A percentile compares a stretch with the other conserved stretches of the same genome.
These are phyloP conservation scores for Triticum turgidum DNA, from an alignment of 176 grass and related monocot genomes.

Conservation along the genomic window DNA sequence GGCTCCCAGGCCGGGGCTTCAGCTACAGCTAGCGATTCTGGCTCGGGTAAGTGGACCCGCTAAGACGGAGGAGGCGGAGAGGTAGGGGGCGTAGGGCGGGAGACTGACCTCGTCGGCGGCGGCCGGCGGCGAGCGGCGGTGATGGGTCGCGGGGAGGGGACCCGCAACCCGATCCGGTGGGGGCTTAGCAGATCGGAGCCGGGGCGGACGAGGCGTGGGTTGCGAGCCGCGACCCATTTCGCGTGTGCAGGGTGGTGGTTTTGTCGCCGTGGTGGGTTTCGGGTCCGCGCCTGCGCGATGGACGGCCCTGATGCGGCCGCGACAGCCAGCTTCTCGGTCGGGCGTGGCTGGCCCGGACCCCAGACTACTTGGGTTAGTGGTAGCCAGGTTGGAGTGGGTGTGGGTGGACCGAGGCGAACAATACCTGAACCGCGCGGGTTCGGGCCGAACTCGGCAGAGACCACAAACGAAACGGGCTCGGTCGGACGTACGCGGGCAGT, in stretches of 20 bases:
- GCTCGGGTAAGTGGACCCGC: slow-evolving; percentile 33
- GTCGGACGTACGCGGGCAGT: no score
- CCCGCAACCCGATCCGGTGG: slow-evolving; percentile 71
- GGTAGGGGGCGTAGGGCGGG: not conserved
- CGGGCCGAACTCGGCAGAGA: not conserved
- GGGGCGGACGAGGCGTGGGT: slow-evolving; percentile 25
- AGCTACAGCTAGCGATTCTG: slow-evolving; percentile 45
- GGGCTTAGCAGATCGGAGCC: slow-evolving; percentile 72
- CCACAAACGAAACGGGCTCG: not conserved
- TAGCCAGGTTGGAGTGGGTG: not conserved
- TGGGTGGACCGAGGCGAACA: not conserved
- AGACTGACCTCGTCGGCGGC: slow-evolving; percentile 47
- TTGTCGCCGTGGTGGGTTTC: slow-evolving; percentile 34
- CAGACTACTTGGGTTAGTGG: not conserved
- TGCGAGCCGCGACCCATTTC: slow-evolving; percentile 46
- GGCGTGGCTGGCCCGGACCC: not conserved
- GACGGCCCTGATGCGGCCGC: slow-evolving; percentile 33
- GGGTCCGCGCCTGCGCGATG: slow-evolving; percentile 23
- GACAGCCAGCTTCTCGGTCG: not conserved
- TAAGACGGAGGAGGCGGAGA: not conserved
- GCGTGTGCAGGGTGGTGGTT: not conserved
- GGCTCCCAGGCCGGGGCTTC: slow-evolving; percentile 19
- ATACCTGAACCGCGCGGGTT: not conserved
- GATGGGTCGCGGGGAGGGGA: slow-evolving; percentile 41
- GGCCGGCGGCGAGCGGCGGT: slow-evolving; percentile 41